Evolutionary conservation across 371 early-diverging fungal genomes (phyloP).

Genomic region (Mucor plumbeus): DNA sequence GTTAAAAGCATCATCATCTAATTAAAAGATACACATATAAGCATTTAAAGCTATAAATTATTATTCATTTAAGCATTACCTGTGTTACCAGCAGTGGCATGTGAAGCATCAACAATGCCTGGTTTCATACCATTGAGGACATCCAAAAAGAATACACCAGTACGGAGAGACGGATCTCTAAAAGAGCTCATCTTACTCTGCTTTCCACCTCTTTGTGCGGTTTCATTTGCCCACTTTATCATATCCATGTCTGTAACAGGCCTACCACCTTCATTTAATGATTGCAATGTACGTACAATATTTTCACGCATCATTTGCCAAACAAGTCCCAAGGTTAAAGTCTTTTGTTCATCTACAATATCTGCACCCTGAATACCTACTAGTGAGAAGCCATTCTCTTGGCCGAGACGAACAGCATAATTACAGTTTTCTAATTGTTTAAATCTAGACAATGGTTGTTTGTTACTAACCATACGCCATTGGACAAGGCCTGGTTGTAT

Average conservation of each 20-base stretch:
- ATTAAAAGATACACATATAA: background rate
- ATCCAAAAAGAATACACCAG: conserved; percentile 83
- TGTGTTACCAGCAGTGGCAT: conserved; percentile 74
- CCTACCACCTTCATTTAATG: conserved; percentile 74
- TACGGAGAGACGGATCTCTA: conserved; percentile 76
- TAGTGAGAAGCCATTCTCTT: conserved; percentile 79
- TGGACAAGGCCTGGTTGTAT: conserved; percentile 84
- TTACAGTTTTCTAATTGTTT: conserved; percentile 96
- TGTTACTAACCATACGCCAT: conserved; percentile 84
- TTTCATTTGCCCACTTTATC: conserved; percentile 89
- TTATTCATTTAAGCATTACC: background rate
- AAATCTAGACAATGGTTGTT: conserved; percentile 75
- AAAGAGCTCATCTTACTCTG: conserved; percentile 72
- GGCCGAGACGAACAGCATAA: conserved; percentile 84
- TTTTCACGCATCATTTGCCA: conserved; percentile 97
- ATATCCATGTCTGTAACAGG: conserved; percentile 89
- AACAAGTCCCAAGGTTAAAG: conserved; percentile 80
- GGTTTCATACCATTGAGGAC: conserved; percentile 85
- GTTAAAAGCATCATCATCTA: conserved; percentile 85
- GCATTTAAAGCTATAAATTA: background rate
- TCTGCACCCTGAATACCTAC: conserved; percentile 94
- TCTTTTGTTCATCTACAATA: conserved; percentile 86
- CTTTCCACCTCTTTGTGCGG: conserved; percentile 69
- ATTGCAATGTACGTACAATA: conserved; percentile 86
- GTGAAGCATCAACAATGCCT: conserved; percentile 84